Evolutionary conservation across 2,329 filamentous ascomycete species (phyloP).

Genomic region (Colletotrichum tropicicola): DNA sequence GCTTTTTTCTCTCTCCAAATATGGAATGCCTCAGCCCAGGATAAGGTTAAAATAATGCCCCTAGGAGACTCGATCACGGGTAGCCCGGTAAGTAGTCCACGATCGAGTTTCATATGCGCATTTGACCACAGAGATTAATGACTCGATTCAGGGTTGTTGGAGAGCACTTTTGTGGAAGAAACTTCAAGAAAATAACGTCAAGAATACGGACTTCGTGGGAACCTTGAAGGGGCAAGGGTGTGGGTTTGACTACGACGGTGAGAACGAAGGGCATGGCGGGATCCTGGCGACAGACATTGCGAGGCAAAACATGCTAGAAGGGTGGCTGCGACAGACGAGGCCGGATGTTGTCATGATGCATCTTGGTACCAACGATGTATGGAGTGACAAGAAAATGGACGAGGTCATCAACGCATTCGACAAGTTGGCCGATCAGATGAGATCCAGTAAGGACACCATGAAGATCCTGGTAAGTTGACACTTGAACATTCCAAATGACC

Average conservation of each 20-base stretch:
- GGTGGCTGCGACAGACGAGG: constrained; percentile 46
- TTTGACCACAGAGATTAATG: neutral
- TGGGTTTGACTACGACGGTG: constrained; percentile 49
- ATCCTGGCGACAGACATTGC: constrained; percentile 48
- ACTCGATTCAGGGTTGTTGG: constrained; percentile 39
- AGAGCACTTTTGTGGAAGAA: constrained; percentile 42
- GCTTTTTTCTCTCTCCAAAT: neutral
- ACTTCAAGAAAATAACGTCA: constrained; percentile 38
- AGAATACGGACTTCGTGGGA: constrained; percentile 45
- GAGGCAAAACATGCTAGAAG: constrained; percentile 44
- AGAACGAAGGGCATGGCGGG: constrained; percentile 55
- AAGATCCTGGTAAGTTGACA: constrained; percentile 41
- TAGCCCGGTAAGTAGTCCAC: constrained; percentile 29
- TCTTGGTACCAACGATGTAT: constrained; percentile 53
- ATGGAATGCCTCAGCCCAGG: neutral
- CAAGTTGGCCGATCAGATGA: constrained; percentile 50
- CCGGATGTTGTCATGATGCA: constrained; percentile 57
- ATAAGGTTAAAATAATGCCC: constrained; percentile 33
- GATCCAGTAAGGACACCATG: constrained; percentile 47
- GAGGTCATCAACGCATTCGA: constrained; percentile 47
- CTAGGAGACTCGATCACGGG: constrained; percentile 39
- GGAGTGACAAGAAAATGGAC: constrained; percentile 41
- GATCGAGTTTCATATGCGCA: neutral
- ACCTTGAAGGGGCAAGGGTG: constrained; percentile 43
- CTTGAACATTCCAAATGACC: neutral